Conservation (phyloP, 2,329 filamentous ascomycete genomes). For the Eutypella sp. region DNA sequence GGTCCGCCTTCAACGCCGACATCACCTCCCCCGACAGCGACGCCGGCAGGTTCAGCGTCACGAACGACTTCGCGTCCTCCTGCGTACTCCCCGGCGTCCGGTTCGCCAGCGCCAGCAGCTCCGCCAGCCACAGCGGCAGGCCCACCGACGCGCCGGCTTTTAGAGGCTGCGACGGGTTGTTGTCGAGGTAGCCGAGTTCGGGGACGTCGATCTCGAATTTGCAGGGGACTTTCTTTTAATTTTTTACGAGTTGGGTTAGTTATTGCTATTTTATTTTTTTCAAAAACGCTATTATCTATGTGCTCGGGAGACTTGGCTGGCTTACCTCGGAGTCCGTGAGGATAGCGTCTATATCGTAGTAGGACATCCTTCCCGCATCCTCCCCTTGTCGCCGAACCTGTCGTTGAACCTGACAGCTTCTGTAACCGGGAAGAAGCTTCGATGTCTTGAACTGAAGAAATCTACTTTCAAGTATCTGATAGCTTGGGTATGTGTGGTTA, state of each 20-base stretch:
- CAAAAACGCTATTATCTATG: neutral
- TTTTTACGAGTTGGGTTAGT: constrained; percentile 9
- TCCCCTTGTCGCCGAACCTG: neutral
- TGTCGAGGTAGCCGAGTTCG: constrained; percentile 83
- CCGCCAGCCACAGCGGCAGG: constrained; percentile 89
- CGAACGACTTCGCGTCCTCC: constrained; percentile 50
- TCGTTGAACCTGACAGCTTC: no score
- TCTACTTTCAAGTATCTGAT: no score
- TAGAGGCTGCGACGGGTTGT: constrained; percentile 65
- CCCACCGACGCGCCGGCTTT: constrained; percentile 75
- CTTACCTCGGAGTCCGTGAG: constrained; percentile 75
- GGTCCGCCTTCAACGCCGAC: constrained; percentile 86
- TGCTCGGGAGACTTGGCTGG: constrained; percentile 4
- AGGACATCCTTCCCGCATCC: constrained; percentile 51
- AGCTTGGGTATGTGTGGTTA: no score
- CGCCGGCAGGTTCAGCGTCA: constrained; percentile 75
- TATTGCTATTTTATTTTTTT: neutral
- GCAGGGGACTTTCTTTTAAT: constrained; percentile 81
- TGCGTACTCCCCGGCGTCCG: constrained; percentile 28
- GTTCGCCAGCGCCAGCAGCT: constrained; percentile 78
- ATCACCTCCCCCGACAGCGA: constrained; percentile 75
- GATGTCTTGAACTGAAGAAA: no score
- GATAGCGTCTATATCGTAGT: constrained; percentile 82
- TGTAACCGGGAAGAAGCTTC: neutral
- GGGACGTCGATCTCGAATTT: constrained; percentile 89